These are phyloP conservation scores for Phytophthora multivora DNA, from an alignment of 352 stramenopile species.

Conservation along the genomic window DNA sequence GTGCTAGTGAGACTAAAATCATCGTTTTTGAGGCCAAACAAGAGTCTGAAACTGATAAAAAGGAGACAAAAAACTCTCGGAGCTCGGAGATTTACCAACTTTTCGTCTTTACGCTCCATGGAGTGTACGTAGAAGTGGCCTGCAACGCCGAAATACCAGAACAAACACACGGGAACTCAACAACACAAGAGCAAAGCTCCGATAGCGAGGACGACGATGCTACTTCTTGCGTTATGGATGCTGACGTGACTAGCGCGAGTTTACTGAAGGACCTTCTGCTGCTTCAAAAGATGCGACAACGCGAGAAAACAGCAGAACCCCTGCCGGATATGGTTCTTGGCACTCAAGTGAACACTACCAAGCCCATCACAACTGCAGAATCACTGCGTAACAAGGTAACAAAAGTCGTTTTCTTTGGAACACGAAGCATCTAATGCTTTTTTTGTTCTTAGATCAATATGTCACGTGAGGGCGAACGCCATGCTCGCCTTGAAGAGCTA, in stretches of 20 bases:
- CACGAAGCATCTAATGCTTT: neutral
- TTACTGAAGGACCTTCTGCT: conserved; percentile 48
- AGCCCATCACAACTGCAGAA: conserved; percentile 36
- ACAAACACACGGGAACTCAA: no score
- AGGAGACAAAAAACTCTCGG: neutral
- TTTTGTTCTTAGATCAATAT: conserved; percentile 34
- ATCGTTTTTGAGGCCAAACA: conserved; percentile 30
- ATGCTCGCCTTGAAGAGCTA: conserved; percentile 24
- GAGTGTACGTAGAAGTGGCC: conserved; percentile 21
- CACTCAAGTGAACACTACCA: conserved; percentile 35
- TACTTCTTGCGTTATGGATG: neutral
- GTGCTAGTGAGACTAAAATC: conserved; percentile 45
- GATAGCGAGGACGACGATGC: conserved; percentile 8
- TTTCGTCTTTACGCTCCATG: conserved; percentile 28
- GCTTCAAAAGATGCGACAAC: conserved; percentile 44
- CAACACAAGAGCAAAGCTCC: no score
- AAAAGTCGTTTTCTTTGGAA: neutral
- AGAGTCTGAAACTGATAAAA: neutral
- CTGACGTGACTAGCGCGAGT: conserved; percentile 7
- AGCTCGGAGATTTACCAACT: conserved; percentile 14
- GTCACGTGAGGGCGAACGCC: conserved; percentile 41
- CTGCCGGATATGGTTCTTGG: conserved; percentile 44
- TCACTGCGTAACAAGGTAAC: conserved; percentile 53
- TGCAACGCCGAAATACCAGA: neutral
- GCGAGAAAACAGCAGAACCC: conserved; percentile 14